These are phyloP conservation scores for Trichoderma reesei DNA, from an alignment of 495 filamentous ascomycete genomes.

Conservation along the genomic window DNA sequence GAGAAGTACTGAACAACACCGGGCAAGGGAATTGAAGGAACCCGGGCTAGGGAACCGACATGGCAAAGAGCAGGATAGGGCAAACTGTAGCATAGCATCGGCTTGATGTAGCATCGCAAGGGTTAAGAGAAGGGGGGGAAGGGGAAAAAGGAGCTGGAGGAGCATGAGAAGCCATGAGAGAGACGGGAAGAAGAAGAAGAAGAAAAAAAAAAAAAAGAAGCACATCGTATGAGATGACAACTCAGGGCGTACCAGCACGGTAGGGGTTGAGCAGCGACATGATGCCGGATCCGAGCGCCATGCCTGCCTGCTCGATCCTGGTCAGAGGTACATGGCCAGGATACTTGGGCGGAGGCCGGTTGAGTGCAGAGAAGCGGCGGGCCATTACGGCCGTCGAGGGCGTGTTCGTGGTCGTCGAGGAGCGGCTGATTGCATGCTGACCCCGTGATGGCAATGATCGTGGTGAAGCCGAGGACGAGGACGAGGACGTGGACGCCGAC, in stretches of 20 bases:
- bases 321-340: conserved; percentile 88
- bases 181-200: no score
- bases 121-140: no score
- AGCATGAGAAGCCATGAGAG: no score
- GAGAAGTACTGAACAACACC: neutral
- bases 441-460: neutral
- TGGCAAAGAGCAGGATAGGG: neutral
- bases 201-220: neutral
- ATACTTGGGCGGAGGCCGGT: conserved; percentile 77
- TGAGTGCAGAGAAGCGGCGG: conserved; percentile 60
- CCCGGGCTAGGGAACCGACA: neutral
- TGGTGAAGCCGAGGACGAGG: no score
- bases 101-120: neutral
- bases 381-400: neutral
- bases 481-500: no score
- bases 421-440: neutral
- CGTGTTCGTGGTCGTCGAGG: neutral
- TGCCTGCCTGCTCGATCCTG: conserved; percentile 57
- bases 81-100: neutral
- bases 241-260: conserved; percentile 49
- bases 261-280: conserved; percentile 69
- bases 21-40: neutral
- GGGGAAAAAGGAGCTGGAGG: neutral
- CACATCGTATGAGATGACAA: neutral
- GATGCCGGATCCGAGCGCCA: conserved; percentile 77